These are phyloP conservation scores for Penstemon barbatus DNA, from an alignment of 257 asterid genomes.

Conservation along the genomic window DNA sequence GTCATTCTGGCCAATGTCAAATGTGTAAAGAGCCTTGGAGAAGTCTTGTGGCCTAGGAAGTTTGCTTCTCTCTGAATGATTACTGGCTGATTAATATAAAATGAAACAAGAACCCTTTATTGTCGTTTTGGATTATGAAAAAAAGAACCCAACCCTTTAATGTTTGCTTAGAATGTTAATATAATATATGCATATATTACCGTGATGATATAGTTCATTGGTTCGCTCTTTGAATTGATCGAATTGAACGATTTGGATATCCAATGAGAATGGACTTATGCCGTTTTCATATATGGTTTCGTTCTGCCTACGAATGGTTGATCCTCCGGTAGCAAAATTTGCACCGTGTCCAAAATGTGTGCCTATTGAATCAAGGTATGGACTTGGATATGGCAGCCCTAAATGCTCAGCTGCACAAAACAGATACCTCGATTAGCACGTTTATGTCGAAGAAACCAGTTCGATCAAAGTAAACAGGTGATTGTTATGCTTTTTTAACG, in stretches of 20 bases:
- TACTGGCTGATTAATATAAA: conserved; percentile 29
- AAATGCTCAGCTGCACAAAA: conserved; percentile 51
- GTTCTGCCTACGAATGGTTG: conserved; percentile 40
- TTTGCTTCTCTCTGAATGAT: conserved; percentile 21
- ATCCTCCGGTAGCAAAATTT: conserved; percentile 53
- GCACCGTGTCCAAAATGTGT: conserved; percentile 51
- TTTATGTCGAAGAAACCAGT: too few relatives aligned
- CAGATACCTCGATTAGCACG: conserved; percentile 3
- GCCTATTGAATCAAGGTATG: conserved; percentile 52
- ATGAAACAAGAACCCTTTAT: background rate
- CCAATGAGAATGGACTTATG: conserved; percentile 50
- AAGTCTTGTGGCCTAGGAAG: conserved; percentile 43
- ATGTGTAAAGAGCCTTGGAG: conserved; percentile 47
- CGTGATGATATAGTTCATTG: conserved; percentile 41
- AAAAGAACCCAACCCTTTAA: background rate
- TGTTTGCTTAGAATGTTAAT: background rate
- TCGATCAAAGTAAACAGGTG: too few relatives aligned
- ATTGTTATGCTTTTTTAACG: too few relatives aligned
- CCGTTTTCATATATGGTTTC: conserved; percentile 39
- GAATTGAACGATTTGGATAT: conserved; percentile 43
- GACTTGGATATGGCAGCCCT: conserved; percentile 47
- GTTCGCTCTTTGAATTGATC: conserved; percentile 44
- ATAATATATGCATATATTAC: conserved; percentile 6
- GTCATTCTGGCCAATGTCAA: conserved; percentile 61
- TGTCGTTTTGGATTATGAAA: background rate